Evolutionary conservation across 2,329 filamentous ascomycete species (phyloP).

Genomic region (Colletotrichum shisoi): DNA sequence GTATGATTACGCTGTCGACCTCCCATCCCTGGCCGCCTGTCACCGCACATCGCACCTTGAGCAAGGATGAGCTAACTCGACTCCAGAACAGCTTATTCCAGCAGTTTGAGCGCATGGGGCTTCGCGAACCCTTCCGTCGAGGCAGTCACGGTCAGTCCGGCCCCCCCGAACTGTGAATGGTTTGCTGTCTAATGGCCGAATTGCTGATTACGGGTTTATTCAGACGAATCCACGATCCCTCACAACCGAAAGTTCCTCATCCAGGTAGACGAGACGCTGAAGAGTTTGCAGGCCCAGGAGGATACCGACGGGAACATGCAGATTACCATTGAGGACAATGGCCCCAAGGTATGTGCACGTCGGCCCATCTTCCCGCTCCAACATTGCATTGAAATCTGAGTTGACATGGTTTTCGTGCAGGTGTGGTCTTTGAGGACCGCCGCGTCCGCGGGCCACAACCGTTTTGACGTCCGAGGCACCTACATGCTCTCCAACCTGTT

Average conservation of each 20-base stretch:
- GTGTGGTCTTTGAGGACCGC: constrained; percentile 85
- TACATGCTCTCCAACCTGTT: constrained; percentile 97
- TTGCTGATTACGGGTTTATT: constrained; percentile 11
- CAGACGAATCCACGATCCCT: constrained; percentile 73
- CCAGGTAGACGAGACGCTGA: constrained; percentile 82
- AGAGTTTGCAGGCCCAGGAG: constrained; percentile 81
- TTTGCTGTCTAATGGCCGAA: background rate
- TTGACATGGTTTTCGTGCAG: constrained; percentile 52
- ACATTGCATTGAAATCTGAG: background rate
- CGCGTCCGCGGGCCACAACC: constrained; percentile 83
- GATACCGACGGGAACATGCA: constrained; percentile 95
- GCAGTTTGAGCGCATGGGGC: constrained; percentile 61
- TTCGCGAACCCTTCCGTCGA: constrained; percentile 64
- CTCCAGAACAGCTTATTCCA: constrained; percentile 61
- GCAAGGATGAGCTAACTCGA: constrained; percentile 22
- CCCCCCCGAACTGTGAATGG: background rate
- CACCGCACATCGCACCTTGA: background rate
- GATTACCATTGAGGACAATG: constrained; percentile 95
- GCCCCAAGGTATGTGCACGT: constrained; percentile 74
- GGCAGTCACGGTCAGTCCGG: constrained; percentile 64
- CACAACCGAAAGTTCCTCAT: constrained; percentile 81
- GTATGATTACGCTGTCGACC: constrained; percentile 46
- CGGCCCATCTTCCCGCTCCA: background rate
- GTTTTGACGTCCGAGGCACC: constrained; percentile 90
- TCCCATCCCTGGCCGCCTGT: constrained; percentile 20